phyloP scores from a whole-genome alignment of 2,329 filamentous ascomycete species.

The Nectriaceae sp. region DNA sequence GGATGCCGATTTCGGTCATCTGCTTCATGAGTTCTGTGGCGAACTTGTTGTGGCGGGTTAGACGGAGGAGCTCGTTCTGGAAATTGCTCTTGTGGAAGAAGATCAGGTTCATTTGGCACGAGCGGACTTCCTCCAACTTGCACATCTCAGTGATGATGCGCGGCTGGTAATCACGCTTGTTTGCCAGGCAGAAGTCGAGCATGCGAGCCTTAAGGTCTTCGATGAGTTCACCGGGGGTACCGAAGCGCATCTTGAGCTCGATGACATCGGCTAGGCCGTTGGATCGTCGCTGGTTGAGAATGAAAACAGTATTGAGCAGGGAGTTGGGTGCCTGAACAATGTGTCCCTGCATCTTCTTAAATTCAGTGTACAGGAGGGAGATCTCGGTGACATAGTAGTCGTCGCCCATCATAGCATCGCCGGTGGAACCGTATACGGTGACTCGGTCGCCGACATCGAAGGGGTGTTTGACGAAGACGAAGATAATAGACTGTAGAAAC shows the following conservation, averaged over 20 bases:
- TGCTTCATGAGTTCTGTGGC: slow-evolving; percentile 87
- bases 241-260: slow-evolving; percentile 83
- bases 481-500: slow-evolving; percentile 90
- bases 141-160: slow-evolving; percentile 86
- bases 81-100: slow-evolving; percentile 98
- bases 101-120: slow-evolving; percentile 85
- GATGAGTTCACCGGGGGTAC: slow-evolving; percentile 80
- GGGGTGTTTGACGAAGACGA: slow-evolving; percentile 96
- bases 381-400: slow-evolving; percentile 98
- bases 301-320: slow-evolving; percentile 88
- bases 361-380: slow-evolving; percentile 89
- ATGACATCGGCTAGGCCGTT: slow-evolving; percentile 86
- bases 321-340: slow-evolving; percentile 96
- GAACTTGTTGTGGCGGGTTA: slow-evolving; percentile 91
- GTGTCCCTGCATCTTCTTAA: slow-evolving; percentile 98
- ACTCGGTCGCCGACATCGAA: slow-evolving; percentile 96
- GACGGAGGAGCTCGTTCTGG: slow-evolving; percentile 89
- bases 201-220: slow-evolving; percentile 79
- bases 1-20: slow-evolving; percentile 81
- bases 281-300: slow-evolving; percentile 90
- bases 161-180: slow-evolving; percentile 87
- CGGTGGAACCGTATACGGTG: slow-evolving; percentile 87
- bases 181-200: slow-evolving; percentile 76
- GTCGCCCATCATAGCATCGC: slow-evolving; percentile 75
- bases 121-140: slow-evolving; percentile 79